Base-by-base conservation (phyloP, 2,329 filamentous ascomycete species). In the Periconia sp. region DNA sequence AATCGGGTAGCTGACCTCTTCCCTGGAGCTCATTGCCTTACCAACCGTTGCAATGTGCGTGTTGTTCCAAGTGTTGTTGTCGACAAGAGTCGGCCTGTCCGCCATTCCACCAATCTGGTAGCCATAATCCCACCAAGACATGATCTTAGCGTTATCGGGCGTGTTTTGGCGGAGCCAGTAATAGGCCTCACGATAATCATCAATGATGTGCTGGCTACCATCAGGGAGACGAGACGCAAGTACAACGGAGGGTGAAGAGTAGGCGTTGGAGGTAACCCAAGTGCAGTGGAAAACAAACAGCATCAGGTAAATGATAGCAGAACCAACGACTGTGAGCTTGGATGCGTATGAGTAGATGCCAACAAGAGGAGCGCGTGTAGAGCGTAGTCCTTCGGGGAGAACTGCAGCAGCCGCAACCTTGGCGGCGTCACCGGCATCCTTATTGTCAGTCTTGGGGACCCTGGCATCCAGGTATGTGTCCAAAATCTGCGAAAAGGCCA, bases 61-160 rank as follows among this genome's bases (percentile, higher is more conserved):
- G 81, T 99, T 99, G 82, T 99, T 99, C 94, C 94, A 99, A 2
- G 94, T 99, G 80, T 99, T 99, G 82, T 99, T 99, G 81, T 99
- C 94, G 33, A 99, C 94, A 33, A 99, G 82, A 1, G 94, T 99
- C 33, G 94, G 94, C 50, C 94, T 86, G 75, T 99, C 94, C 47
- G 94, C 94, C 94, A 99, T 99, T 63, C 94, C 94, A 79, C 94
- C 94, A 75, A 99, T 99, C 79, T 99, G 94, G 80, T 99, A 99
- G 61, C 94, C 94, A 70, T 99, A 99, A 74, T 99, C 94, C 94
- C 94, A 99, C 94, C 94, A 99, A 1, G 92, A 94, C 93, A 97
- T 97, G 72, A 99, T 89, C 83, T 97, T 99, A 71, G 95, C 92
- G 66, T 97, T 90, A 62, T 93, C 85, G 56, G 88, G 83, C 10